These are phyloP conservation scores for Pichia thaimueangensis DNA, from an alignment of 805 yeast species.

Conservation along the genomic window DNA sequence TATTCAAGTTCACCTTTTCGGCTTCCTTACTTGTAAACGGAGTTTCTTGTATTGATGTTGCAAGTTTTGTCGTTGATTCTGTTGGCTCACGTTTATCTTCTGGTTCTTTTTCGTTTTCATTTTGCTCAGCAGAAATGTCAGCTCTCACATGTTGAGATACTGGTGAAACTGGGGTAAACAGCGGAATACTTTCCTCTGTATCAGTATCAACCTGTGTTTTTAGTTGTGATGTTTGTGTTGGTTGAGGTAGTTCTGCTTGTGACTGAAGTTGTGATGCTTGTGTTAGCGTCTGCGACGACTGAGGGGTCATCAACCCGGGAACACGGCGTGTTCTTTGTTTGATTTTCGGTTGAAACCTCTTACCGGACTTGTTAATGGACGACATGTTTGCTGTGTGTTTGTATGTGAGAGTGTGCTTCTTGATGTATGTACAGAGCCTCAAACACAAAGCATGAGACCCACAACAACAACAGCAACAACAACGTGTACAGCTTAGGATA, in stretches of 20 bases:
- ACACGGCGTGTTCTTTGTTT: constrained; percentile 24
- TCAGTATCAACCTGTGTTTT: too few relatives aligned
- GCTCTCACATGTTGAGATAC: neutral
- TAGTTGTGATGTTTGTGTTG: too few relatives aligned
- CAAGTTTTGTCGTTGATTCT: too few relatives aligned
- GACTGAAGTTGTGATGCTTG: neutral
- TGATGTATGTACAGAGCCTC: too few relatives aligned
- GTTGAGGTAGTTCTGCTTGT: too few relatives aligned
- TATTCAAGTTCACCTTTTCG: too few relatives aligned
- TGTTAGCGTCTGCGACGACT: constrained; percentile 2
- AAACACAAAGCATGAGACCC: too few relatives aligned
- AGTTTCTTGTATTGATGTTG: too few relatives aligned
- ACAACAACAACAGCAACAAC: too few relatives aligned
- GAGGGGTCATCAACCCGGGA: constrained; percentile 4
- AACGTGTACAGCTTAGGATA: too few relatives aligned
- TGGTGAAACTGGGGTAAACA: constrained; percentile 1
- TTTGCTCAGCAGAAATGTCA: neutral
- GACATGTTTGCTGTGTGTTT: constrained; percentile 6
- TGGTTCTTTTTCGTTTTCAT: neutral
- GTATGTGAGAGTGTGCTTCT: neutral
- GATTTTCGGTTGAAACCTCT: constrained; percentile 60
- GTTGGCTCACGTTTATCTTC: neutral
- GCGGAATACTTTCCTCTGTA: too few relatives aligned
- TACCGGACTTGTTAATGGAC: constrained; percentile 42
- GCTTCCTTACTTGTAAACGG: too few relatives aligned